Evolutionary conservation across 139 green algal species (phyloP), one percentile per base, ranked within the genome.

Genomic region (Chlorella sp.): DNA sequence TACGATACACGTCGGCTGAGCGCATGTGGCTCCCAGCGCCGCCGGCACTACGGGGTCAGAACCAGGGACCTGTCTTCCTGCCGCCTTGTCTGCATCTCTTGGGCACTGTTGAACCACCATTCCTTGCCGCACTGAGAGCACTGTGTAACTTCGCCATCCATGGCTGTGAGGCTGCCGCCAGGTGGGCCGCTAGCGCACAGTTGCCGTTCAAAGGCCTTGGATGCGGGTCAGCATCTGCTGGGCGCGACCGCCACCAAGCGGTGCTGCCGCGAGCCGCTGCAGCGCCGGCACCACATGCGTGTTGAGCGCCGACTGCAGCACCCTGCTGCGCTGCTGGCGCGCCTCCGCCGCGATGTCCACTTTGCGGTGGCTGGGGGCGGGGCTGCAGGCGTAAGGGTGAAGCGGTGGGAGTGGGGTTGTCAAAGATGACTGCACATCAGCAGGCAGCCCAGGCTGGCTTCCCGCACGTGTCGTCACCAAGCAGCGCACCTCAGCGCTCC

Each of bases 341-440:
- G 30, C 30, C 60, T 84, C 78, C 38, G 64, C 30, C 43, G 60
- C 78, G 6, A 84, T 16, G 62, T 84, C 78, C 28, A 84, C 78
- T n/a, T 75, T 75, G 41, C 62, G 32, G 40, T 64, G 62, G 40
- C 41, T 38, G 38, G 58, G 40, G 0, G 56, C 38, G 11, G 24
- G 72, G 76, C 58, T 81, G 34, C 34, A 54, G 46, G 32, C 36
- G 8, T 54, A n/a, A n/a, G n/a, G n/a, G n/a, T n/a, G n/a, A n/a
- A n/a, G n/a, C n/a, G n/a, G n/a, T n/a, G n/a, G n/a, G n/a, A n/a
- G n/a, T n/a, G n/a, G n/a, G n/a, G n/a, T n/a, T n/a, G n/a, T n/a
- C n/a, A n/a, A n/a, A n/a, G n/a, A n/a, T n/a, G n/a, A 67, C 1
- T 32, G 68, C 68, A 74, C 34, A 17, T 5, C 36, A 28, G 36